These are phyloP conservation scores for Cadophora gregata DNA, from an alignment of 2,329 filamentous ascomycete species.

Conservation along the genomic window DNA sequence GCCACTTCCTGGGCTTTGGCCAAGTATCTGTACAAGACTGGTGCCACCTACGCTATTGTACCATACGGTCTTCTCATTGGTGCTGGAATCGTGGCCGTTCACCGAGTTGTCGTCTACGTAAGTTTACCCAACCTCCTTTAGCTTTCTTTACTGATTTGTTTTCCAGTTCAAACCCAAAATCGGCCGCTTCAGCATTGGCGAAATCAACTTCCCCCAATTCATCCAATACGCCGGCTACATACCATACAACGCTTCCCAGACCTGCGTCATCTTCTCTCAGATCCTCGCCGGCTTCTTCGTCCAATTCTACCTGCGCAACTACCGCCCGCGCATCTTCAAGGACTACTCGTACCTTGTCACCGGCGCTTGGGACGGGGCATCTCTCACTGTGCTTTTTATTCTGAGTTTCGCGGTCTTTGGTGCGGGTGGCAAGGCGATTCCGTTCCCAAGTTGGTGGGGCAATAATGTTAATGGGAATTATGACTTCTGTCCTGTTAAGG, in stretches of 20 bases:
- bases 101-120: slow-evolving; percentile 52
- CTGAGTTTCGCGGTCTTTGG: slow-evolving; percentile 52
- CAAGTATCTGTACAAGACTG: slow-evolving; percentile 56
- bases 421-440: slow-evolving; percentile 47
- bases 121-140: slow-evolving; percentile 26
- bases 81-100: slow-evolving; percentile 50
- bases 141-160: slow-evolving; percentile 5
- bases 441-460: slow-evolving; percentile 48
- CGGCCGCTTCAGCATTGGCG: slow-evolving; percentile 47
- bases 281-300: slow-evolving; percentile 51
- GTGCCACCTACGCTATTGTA: slow-evolving; percentile 53
- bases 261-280: slow-evolving; percentile 58
- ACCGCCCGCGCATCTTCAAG: slow-evolving; percentile 47
- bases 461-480: slow-evolving; percentile 42
- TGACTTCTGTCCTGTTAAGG: slow-evolving; percentile 36
- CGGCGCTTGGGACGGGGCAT: slow-evolving; percentile 49
- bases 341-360: slow-evolving; percentile 51
- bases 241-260: slow-evolving; percentile 60
- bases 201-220: slow-evolving; percentile 60
- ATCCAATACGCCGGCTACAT: slow-evolving; percentile 61
- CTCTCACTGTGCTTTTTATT: slow-evolving; percentile 49
- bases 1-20: slow-evolving; percentile 55
- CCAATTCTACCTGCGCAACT: slow-evolving; percentile 49
- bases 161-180: slow-evolving; percentile 55
- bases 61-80: slow-evolving; percentile 58